Conservation (phyloP, 257 asterid species). For the Dorcoceras hygrometricum region DNA sequence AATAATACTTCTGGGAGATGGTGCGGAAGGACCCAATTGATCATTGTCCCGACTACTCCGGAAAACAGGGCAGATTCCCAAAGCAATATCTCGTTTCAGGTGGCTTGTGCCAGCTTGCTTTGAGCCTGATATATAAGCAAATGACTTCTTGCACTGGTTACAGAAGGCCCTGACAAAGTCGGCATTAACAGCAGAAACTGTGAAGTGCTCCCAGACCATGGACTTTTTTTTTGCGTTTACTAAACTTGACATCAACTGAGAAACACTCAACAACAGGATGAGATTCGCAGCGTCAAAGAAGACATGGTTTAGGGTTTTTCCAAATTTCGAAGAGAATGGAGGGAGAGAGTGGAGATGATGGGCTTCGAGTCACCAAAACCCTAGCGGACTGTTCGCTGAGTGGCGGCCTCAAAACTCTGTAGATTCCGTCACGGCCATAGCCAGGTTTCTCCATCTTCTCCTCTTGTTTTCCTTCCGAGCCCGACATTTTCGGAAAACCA, state of each 20-base stretch:
- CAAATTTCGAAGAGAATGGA: conserved; percentile 13
- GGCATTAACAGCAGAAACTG: conserved; percentile 42
- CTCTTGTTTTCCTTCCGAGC: too few relatives aligned
- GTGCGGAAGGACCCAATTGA: conserved; percentile 27
- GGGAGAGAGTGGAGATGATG: conserved; percentile 28
- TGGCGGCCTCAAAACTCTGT: conserved; percentile 62
- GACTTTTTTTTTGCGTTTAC: conserved; percentile 74
- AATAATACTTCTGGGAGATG: conserved; percentile 32
- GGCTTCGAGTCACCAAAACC: conserved; percentile 37
- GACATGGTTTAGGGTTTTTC: conserved; percentile 37
- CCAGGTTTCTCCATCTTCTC: conserved; percentile 84
- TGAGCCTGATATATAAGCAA: conserved; percentile 76
- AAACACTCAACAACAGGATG: conserved; percentile 26
- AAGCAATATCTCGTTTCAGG: conserved; percentile 70
- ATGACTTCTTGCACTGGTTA: conserved; percentile 79
- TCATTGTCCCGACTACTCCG: conserved; percentile 37
- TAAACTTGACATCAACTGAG: conserved; percentile 40
- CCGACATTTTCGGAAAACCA: too few relatives aligned
- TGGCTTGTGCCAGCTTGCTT: conserved; percentile 92
- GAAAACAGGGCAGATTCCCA: conserved; percentile 71
- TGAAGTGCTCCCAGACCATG: conserved; percentile 85
- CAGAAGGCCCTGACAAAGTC: conserved; percentile 66
- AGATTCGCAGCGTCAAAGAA: conserved; percentile 13
- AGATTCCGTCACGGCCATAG: conserved; percentile 81
- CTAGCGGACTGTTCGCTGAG: conserved; percentile 33